Evolutionary conservation across 2,329 filamentous ascomycete species (phyloP), one percentile per base, ranked within the genome.

Genomic region (Paramyrothecium roridum): DNA sequence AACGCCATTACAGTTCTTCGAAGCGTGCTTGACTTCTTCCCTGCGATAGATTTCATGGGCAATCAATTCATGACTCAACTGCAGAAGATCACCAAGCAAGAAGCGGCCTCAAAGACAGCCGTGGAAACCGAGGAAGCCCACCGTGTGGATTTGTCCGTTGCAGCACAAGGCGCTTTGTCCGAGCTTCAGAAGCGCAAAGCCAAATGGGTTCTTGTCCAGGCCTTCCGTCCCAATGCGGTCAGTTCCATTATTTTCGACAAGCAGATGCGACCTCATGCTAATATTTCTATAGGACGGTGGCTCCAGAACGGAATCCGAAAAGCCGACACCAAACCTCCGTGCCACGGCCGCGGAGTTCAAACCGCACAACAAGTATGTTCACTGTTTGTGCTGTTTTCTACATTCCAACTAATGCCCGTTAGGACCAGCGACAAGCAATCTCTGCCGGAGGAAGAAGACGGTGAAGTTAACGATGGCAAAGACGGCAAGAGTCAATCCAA

Each of bases 1-100:
- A 99, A 99, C 69, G 91, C 92, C 48, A 96, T 98, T 62, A 95
- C 89, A 56, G 81, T 98, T 3, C 79, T 99, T 56, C 96, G 95
- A 68, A 82, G 85, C 12, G 81, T 96, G 50, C 83, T 91, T 22
- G 86, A 91, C 52, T 82, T 86, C 65, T 99, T 96, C 79, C 96
- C 95, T 3, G 88, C 87, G 17, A 85, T 98, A 56, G 91, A 96
- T 66, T 95, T 91, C 70, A 93, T 96, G 81, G 95, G 91, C 34
- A 80, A 78, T 43, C 81, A 83, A 61, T 85, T 88, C 58, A 80
- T 82, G 33, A 77, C 81, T 37, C 80, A 89, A 61, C 78, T 90
- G 20, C 83, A 86, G 61, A 80, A 78, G n/a, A 86, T 93, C 55
- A 80, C 83, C 21, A 80, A 82, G 48, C 78, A 89, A 57, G 85